Conservation (phyloP, 768 basidiomycete genomes). For the Pulveroboletus ravenelii region DNA sequence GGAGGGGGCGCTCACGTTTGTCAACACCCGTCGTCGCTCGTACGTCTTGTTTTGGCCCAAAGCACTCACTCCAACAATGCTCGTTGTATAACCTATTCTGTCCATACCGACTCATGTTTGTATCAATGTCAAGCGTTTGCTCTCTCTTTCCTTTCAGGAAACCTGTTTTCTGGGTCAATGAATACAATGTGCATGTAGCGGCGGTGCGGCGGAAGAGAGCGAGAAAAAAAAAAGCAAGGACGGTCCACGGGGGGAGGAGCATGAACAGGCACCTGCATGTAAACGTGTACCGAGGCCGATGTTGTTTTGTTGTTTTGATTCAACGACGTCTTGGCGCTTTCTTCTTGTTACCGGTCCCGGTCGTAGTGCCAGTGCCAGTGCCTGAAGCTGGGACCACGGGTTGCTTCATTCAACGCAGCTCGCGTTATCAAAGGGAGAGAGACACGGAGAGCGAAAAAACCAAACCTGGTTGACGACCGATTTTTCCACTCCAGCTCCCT, state of each 20-base stretch:
- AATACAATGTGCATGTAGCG: neutral
- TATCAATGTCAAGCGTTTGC: slow-evolving; percentile 16
- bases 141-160: too few relatives aligned
- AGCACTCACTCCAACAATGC: too few relatives aligned
- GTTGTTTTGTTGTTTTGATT: neutral
- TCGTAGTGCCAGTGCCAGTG: neutral
- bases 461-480: slow-evolving; percentile 21
- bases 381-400: neutral
- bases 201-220: neutral
- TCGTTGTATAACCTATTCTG: slow-evolving; percentile 13
- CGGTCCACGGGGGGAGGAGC: too few relatives aligned
- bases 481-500: slow-evolving; percentile 12
- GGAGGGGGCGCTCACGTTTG: too few relatives aligned
- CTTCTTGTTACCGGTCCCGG: slow-evolving; percentile 14
- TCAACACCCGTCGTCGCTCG: neutral
- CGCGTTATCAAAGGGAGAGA: neutral
- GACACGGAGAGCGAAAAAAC: neutral
- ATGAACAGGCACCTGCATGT: too few relatives aligned
- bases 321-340: slow-evolving; percentile 25
- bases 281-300: neutral
- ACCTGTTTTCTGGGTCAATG: too few relatives aligned
- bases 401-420: neutral
- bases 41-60: neutral
- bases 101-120: slow-evolving; percentile 14
- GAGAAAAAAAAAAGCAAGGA: neutral